Evolutionary conservation across 441 rosid genomes (phyloP), one percentile per base, ranked within the genome.

Genomic region (Syzygium malaccense): DNA sequence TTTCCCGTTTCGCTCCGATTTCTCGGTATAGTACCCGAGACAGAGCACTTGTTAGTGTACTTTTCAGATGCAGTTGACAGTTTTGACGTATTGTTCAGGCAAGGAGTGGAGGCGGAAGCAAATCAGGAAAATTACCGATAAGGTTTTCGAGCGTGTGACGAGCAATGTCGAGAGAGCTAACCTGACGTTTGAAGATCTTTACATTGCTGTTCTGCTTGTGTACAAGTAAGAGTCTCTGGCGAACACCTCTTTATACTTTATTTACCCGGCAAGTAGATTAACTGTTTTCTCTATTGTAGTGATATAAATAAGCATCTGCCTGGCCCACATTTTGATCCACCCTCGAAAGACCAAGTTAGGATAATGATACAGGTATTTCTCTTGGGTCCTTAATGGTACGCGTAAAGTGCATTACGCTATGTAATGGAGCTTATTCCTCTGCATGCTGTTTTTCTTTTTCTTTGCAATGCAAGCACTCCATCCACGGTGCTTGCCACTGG

Each of bases 261-360:
- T 87, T 32, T 68, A 18, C n/a, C 20, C 23, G 32, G 8, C 55
- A 75, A 18, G n/a, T 49, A 55, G 56, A 25, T 18, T 33, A 37
- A 84, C 19, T 8, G n/a, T 11, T 88, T 37, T 20, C 28, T 91
- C 87, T 53, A 1, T 33, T 92, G 91, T 80, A 96, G 99, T 92
- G 98, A 96, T 90, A 93, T 97, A 45, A 97, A 97, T 79, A 97
- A 96, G 95, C 93, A 86, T 79, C 89, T 97, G 93, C 99, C 99
- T 7, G 99, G 99, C 18, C 99, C 98, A 33, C 99, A 97, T 91
- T 97, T 97, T 88, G 98, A 97, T 92, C 98, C 99, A n/a, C 99
- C 98, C 89, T 87, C 98, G 55, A 96, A 93, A 91, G 96, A 96
- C 58, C 91, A 90, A 91, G 94, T 97, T 88, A 87, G 91, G 86